These are phyloP conservation scores for Neonectria coccinea DNA, from an alignment of 2,329 filamentous ascomycete genomes.

Conservation along the genomic window DNA sequence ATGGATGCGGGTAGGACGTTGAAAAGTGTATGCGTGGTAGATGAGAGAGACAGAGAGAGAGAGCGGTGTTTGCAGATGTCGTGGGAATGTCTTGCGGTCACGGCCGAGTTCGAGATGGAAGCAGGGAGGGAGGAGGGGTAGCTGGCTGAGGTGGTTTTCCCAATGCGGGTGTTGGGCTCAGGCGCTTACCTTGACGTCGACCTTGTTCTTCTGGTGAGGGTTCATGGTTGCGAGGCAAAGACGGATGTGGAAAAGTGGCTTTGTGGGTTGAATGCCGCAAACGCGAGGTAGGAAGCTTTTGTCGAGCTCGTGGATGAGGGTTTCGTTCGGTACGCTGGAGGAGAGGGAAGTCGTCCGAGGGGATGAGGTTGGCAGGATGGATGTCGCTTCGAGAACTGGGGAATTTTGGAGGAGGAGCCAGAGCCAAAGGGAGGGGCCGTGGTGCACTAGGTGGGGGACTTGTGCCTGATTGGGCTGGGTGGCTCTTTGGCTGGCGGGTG, in stretches of 20 bases:
- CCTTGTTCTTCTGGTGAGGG: slow-evolving; percentile 97
- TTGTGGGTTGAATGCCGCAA: slow-evolving; percentile 9
- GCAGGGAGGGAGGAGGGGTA: slow-evolving; percentile 24
- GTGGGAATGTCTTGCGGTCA: not conserved
- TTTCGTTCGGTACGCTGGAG: slow-evolving; percentile 6
- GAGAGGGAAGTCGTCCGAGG: slow-evolving; percentile 23
- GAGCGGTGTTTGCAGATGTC: not conserved
- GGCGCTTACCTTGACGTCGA: slow-evolving; percentile 88
- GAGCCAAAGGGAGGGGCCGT: slow-evolving; percentile 33
- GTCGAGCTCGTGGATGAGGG: not conserved
- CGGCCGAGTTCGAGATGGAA: slow-evolving; percentile 22
- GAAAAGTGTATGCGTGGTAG: slow-evolving; percentile 4
- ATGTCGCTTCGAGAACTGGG: slow-evolving; percentile 35
- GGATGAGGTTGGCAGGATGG: slow-evolving; percentile 35
- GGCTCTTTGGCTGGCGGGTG: slow-evolving; percentile 16
- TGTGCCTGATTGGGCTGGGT: slow-evolving; percentile 43
- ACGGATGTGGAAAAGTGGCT: not conserved
- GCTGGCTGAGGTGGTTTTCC: slow-evolving; percentile 35
- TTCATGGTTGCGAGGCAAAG: slow-evolving; percentile 73
- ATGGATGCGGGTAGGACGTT: slow-evolving; percentile 9
- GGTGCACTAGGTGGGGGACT: slow-evolving; percentile 35
- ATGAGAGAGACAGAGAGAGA: slow-evolving; percentile 17
- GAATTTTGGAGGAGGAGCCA: slow-evolving; percentile 35
- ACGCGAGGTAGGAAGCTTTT: not conserved
- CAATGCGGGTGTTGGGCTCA: slow-evolving; percentile 25